These are phyloP conservation scores for Rhodamnia rubescens DNA, from an alignment of 345 rosid genomes.

Conservation along the genomic window DNA sequence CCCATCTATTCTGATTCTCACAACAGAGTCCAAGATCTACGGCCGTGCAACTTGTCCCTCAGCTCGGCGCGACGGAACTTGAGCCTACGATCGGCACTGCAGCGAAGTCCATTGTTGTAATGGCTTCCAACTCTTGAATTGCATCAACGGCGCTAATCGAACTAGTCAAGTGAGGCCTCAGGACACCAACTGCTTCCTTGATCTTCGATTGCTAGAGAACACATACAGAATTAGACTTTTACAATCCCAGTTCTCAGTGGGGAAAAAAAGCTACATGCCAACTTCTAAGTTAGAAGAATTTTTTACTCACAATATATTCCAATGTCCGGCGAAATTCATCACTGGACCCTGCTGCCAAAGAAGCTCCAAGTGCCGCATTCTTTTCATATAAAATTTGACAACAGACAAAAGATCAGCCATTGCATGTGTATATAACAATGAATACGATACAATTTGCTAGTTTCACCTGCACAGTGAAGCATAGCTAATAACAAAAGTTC, in stretches of 20 bases:
- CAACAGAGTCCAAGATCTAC: neutral
- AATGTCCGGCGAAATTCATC: neutral
- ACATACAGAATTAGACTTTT: neutral
- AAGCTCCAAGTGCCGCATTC: neutral
- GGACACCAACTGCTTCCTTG: slow-evolving; percentile 24
- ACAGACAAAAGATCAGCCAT: neutral
- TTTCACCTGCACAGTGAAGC: neutral
- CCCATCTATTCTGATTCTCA: neutral
- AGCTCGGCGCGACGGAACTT: neutral
- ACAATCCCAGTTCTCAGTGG: neutral
- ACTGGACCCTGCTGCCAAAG: neutral
- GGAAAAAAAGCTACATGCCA: neutral
- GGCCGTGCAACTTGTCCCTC: neutral
- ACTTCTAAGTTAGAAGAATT: neutral
- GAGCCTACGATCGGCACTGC: neutral
- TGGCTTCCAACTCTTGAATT: slow-evolving; percentile 53
- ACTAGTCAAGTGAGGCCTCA: slow-evolving; percentile 31
- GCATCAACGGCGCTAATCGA: slow-evolving; percentile 27
- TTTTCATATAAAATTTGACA: neutral
- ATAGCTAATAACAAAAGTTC: neutral
- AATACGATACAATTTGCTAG: neutral
- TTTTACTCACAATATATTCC: neutral
- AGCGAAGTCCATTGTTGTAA: slow-evolving; percentile 31
- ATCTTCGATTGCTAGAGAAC: slow-evolving; percentile 51
- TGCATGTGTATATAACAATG: neutral